A percentile compares a stretch with the other conserved stretches of the same genome.
These are phyloP conservation scores for Boletus insuetus DNA, from an alignment of 768 basidiomycete genomes.

Conservation along the genomic window DNA sequence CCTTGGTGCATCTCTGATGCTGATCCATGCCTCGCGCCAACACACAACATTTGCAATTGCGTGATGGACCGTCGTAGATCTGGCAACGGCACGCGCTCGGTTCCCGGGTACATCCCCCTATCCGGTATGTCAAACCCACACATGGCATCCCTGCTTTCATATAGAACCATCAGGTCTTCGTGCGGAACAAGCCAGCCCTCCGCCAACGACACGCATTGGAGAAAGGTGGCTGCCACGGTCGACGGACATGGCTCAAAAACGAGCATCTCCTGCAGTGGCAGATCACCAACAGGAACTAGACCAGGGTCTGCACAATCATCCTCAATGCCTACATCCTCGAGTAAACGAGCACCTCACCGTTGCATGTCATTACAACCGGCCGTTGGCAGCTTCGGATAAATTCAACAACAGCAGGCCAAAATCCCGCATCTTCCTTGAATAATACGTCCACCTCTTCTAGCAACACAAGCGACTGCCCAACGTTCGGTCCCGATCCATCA, in stretches of 20 bases:
- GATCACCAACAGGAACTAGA: slow-evolving; percentile 65
- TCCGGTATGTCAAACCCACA: slow-evolving; percentile 33
- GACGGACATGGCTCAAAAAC: slow-evolving; percentile 60
- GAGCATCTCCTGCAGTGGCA: slow-evolving; percentile 76
- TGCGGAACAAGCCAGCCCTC: slow-evolving; percentile 52
- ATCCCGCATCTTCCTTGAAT: slow-evolving; percentile 81
- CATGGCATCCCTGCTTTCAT: slow-evolving; percentile 34
- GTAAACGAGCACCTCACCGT: slow-evolving; percentile 52
- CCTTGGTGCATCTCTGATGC: slow-evolving; percentile 25
- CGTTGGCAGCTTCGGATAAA: slow-evolving; percentile 82
- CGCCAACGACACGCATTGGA: slow-evolving; percentile 57
- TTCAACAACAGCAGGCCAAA: slow-evolving; percentile 79
- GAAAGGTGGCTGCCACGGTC: slow-evolving; percentile 59
- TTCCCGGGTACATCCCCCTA: slow-evolving; percentile 32
- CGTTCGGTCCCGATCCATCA: slow-evolving; percentile 23
- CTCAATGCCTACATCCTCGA: slow-evolving; percentile 11
- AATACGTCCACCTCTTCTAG: slow-evolving; percentile 95
- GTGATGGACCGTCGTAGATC: slow-evolving; percentile 71
- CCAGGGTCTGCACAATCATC: slow-evolving; percentile 52
- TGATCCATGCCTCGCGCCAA: slow-evolving; percentile 33
- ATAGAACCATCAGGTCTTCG: slow-evolving; percentile 43
- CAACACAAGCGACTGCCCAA: slow-evolving; percentile 85
- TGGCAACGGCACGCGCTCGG: slow-evolving; percentile 29
- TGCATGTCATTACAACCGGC: slow-evolving; percentile 94
- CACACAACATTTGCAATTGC: slow-evolving; percentile 55